Evolutionary conservation across 2,329 filamentous ascomycete species (phyloP), one percentile per base, ranked within the genome.

Genomic region (Emmonsiellopsis sp.): DNA sequence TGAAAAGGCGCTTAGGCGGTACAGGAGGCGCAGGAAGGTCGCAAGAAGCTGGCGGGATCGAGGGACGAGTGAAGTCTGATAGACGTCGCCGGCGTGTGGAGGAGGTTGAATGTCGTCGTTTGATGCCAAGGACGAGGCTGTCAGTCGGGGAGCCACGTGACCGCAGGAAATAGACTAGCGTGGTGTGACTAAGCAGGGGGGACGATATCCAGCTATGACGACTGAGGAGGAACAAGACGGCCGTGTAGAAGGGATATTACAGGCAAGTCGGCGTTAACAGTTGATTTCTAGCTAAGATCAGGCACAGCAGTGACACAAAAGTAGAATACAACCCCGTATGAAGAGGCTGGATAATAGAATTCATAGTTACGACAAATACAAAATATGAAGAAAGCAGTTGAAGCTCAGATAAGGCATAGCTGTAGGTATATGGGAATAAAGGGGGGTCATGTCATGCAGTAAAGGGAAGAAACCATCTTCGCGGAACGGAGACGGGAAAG

Each of bases 81-180:
- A 14, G 42, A 39, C 21, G 27, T 40, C 32, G 42, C 11, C 6
- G 34, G n/a, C 8, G 37, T 31, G 8, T 39, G 33, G 31, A 44
- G 9, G 11, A 36, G 33, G 49, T 40, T 51, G 40, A 53, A 47
- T 47, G 45, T 52, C 37, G 52, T 52, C 39, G 54, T 51, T 65
- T 65, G 65, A 69, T 67, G 68, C 68, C 68, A 70, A 70, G 55
- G 51, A 53, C 53, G 53, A 55, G 55, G 43, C 49, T 65, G 61
- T 61, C 3, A 43, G 49, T 42, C 49, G 58, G 54, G 34, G 36
- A 49, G 53, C 61, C 66, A 69, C 59, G 57, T 69, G 66, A 64
- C n/a, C 47, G 21, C 57, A 45, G 56, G 44, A 48, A 60, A 55
- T 11, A 57, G 53, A 21, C 44, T 55, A 58, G 57, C 34, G 50